Base-by-base conservation (phyloP, 805 yeast genomes). In the Ogataea ganodermae region DNA sequence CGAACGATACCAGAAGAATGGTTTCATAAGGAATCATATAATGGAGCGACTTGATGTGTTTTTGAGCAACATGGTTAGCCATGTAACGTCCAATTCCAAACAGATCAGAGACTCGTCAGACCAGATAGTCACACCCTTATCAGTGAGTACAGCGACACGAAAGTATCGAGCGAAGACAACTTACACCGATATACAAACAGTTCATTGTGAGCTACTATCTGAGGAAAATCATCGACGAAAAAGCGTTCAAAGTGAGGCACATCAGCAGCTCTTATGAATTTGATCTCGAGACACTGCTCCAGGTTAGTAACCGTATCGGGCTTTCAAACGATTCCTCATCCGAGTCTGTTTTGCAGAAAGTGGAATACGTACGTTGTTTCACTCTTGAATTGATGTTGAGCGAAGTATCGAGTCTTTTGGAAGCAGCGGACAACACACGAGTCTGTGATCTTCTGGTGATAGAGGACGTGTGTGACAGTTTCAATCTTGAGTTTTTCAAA, bases 401-500 rank as follows among this genome's bases (percentile, higher is more conserved):
- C 8, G 57, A 54, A 17, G 42, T 56, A 3, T 40, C 47, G 2
- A 47, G 49, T 16, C 23, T 57, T 12, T 16, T 63, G 9, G 57
- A 65, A 2, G 45, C 36, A 17, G 6, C 21, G 24, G 13, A 12
- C 4, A 16, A 21, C 26, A 8, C 24, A 3, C 24, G 32, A 6
- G 44, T 51, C 7, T 45, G 48, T 4, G 50, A 52, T 20, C 35
- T 57, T 13, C 23, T 63, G 12, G 57, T 66, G 2, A 48, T 66
- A 13, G 65, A 65, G 46, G 68, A 66, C 35, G 38, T 66, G 6
- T 53, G 52, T 16, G 62, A 53, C 18, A 42, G 59, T n/a, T 61
- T 64, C 45, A 62, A 63, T 39, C 22, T 58, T 6, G 62, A 57
- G 26, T 50, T 51, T 26, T 58, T 50, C 37, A 59, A 56, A 24